Evolutionary conservation across 1,139 yeast genomes (phyloP), one percentile per base, ranked within the genome.

Genomic region (Candida neerlandica): DNA sequence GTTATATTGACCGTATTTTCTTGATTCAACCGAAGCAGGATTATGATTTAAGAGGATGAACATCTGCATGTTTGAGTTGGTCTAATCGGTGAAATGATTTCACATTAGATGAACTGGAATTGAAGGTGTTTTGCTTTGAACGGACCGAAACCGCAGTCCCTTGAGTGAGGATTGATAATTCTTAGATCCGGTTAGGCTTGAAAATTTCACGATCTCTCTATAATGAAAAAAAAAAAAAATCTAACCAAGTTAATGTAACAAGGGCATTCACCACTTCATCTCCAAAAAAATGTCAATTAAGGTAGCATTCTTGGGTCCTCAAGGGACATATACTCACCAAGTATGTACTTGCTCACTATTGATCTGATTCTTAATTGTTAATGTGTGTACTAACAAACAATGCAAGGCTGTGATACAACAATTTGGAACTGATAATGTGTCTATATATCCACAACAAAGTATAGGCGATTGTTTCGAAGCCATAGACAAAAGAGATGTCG

Each of bases 241-340:
- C 19, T n/a, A 16, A 16, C 11, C 19, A 15, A 15, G 12, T 6
- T 9, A 33, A 10, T n/a, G 12, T 16, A 33, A 3, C 37, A 5
- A 11, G 14, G 14, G 14, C 27, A 29, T 5, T 3, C 14, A 33
- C 37, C 3, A 16, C 37, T 23, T 23, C 27, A 29, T 12, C 33
- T 29, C 7, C 32, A 41, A 27, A 27, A 41, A 7, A 4, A 61
- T 54, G 60, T 53, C 61, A 48, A 51, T 60, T 16, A 72, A 67
- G 52, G 86, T 89, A 7, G 90, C 90, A 5, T 92, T 81, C 61
- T 67, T 92, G 46, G 98, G 98, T 0, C 98, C 98, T 0, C 75
- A 75, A 47, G 97, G 97, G 1, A 91, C 97, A 0, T 92, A 90
- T 65, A 87, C 97, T 2, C 96, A 91, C 58, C 95, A 89, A 67